Conservation (phyloP, 306 rosid species). For the Vigna radiata region DNA sequence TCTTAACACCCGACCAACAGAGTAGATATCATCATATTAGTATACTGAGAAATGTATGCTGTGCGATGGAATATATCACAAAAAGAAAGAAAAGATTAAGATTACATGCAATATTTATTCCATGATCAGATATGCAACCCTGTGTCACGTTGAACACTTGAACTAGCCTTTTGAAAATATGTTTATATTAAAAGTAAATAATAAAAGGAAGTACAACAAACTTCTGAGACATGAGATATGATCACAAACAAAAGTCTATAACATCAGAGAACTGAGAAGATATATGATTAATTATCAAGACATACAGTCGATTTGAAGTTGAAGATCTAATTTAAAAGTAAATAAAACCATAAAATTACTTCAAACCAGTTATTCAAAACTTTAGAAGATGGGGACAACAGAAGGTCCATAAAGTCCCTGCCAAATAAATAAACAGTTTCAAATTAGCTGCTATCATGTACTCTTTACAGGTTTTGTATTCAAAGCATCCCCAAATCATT, state of each 20-base stretch:
- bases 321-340: conserved; percentile 29
- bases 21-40: conserved; percentile 23
- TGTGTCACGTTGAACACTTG: conserved; percentile 9
- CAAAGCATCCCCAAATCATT: conserved; percentile 2
- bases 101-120: conserved; percentile 31
- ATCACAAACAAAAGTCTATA: conserved; percentile 18
- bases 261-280: conserved; percentile 12
- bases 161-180: background rate
- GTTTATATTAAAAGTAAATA: background rate
- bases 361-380: conserved; percentile 96
- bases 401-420: conserved; percentile 91
- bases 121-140: conserved; percentile 12
- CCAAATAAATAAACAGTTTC: conserved; percentile 45
- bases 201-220: conserved; percentile 15
- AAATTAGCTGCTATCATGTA: conserved; percentile 29
- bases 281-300: conserved; percentile 21
- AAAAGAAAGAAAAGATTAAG: conserved; percentile 7
- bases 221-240: conserved; percentile 6
- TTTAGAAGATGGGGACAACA: conserved; percentile 88
- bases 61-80: conserved; percentile 9
- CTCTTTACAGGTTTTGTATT: conserved; percentile 11
- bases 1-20: conserved; percentile 7
- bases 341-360: conserved; percentile 55
- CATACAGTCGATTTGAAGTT: conserved; percentile 4
- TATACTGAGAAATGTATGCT: conserved; percentile 4